Evolutionary conservation across 257 asterid species (phyloP), one percentile per base, ranked within the genome.

Genomic region (Paulownia fortunei): DNA sequence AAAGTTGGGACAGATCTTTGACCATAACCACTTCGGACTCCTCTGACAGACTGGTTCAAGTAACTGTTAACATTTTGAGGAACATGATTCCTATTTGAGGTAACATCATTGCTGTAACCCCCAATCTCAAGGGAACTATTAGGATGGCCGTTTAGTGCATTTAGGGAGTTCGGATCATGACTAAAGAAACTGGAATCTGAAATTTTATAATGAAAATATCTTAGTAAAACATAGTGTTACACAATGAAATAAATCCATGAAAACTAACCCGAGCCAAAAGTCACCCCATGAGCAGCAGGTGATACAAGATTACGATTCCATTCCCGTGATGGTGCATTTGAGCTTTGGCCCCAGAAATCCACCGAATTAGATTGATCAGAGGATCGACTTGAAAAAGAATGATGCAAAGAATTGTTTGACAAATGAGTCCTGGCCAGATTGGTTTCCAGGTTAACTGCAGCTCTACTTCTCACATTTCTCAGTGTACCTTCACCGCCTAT

Each of bases 381-480:
- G 68, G 87, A 61, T 46, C 61, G 83, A 59, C 69, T 73, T 67
- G 84, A n/a, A n/a, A n/a, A n/a, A n/a, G n/a, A n/a, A n/a, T n/a
- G n/a, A 55, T 76, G 86, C 66, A 81, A 10, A 77, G 90, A 84
- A 80, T 74, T 80, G 76, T 74, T 79, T 13, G 91, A 46, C 60
- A 84, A 73, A 69, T 79, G 92, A 47, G 86, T 72, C 84, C 90
- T 72, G 73, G 85, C 76, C 62, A 77, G 67, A 79, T 78, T 78
- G 80, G 74, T 80, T 73, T 89, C 91, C 72, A 76, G 74, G 79
- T 86, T 91, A 69, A 82, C 79, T 36, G 83, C 81, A 74, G 88
- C 76, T 76, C 95, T 86, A 72, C 92, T 92, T 83, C 97, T 85
- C 84, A 90, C 97, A 75, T 94, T 90, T 79, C 97, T 85, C 24